Evolutionary conservation across 495 filamentous ascomycete species (phyloP).

Genomic region (Xylona heveae): DNA sequence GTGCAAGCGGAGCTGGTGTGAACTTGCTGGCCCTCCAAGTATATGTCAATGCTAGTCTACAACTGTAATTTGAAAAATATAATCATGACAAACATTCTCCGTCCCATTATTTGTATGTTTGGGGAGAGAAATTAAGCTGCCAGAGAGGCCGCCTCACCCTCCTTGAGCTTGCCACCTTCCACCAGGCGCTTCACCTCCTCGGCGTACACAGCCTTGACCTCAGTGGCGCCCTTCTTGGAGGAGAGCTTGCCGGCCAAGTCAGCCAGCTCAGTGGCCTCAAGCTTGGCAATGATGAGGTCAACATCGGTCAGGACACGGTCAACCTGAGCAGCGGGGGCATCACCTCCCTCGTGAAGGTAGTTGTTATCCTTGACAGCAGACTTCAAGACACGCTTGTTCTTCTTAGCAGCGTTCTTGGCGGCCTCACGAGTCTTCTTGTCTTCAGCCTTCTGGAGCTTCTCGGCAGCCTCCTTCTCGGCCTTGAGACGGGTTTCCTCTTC

Average conservation of each 20-base stretch:
- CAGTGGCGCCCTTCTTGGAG: slow-evolving; percentile 30
- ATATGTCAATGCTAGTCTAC: too few relatives aligned
- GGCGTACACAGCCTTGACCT: slow-evolving; percentile 38
- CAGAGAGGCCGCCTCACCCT: slow-evolving; percentile 47
- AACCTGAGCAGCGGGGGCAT: slow-evolving; percentile 49
- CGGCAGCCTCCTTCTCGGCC: slow-evolving; percentile 68
- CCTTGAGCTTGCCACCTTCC: slow-evolving; percentile 64
- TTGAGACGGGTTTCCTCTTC: slow-evolving; percentile 55
- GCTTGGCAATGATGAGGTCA: slow-evolving; percentile 72
- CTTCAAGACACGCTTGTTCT: slow-evolving; percentile 94
- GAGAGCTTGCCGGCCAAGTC: slow-evolving; percentile 54
- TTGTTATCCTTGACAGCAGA: slow-evolving; percentile 86
- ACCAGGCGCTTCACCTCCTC: slow-evolving; percentile 54
- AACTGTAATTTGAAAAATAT: too few relatives aligned
- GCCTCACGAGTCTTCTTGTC: slow-evolving; percentile 96
- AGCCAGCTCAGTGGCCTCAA: slow-evolving; percentile 75
- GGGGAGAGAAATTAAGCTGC: too few relatives aligned
- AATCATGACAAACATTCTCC: too few relatives aligned
- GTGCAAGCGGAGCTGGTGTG: too few relatives aligned
- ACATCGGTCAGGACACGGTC: slow-evolving; percentile 71
- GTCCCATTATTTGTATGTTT: too few relatives aligned
- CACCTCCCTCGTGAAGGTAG: slow-evolving; percentile 51
- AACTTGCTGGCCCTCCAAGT: too few relatives aligned
- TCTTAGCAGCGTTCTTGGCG: slow-evolving; percentile 94
- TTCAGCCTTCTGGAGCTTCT: slow-evolving; percentile 59